phyloP scores from a whole-genome alignment of 108 stramenopile genomes.

The Nitzschia sp. region DNA sequence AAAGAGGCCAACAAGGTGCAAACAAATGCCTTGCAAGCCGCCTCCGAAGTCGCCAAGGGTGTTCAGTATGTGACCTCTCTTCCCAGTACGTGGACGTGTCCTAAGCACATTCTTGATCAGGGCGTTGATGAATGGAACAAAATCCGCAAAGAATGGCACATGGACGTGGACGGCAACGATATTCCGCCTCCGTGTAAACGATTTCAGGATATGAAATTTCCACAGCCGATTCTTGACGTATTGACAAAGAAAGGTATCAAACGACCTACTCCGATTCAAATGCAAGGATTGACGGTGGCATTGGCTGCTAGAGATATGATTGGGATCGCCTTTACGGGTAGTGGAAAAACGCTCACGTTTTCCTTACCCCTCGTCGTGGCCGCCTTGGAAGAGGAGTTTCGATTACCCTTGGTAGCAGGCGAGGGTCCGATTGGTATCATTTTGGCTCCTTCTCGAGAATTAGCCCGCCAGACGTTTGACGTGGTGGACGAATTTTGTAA shows the following conservation, averaged over 20 bases:
- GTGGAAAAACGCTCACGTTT: conserved; percentile 97
- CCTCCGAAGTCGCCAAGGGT: conserved; percentile 91
- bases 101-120: conserved; percentile 70
- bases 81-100: conserved; percentile 90
- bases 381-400: conserved; percentile 95
- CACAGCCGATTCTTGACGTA: conserved; percentile 74
- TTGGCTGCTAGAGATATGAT: conserved; percentile 98
- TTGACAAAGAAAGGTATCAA: conserved; percentile 87
- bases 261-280: conserved; percentile 98
- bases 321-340: conserved; percentile 97
- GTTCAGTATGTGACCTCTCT: conserved; percentile 76
- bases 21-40: conserved; percentile 95
- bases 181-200: conserved; percentile 89
- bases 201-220: conserved; percentile 96
- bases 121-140: conserved; percentile 70
- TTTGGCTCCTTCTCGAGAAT: conserved; percentile 95
- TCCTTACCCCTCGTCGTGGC: conserved; percentile 93
- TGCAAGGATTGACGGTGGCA: conserved; percentile 97
- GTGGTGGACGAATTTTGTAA: conserved; percentile 78
- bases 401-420: conserved; percentile 87
- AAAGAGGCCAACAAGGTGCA: conserved; percentile 92
- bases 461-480: conserved; percentile 97
- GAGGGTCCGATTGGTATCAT: conserved; percentile 97
- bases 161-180: conserved; percentile 92
- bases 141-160: conserved; percentile 94